Base-by-base conservation (phyloP, 331 rosid genomes). In the Quercus tomentella region DNA sequence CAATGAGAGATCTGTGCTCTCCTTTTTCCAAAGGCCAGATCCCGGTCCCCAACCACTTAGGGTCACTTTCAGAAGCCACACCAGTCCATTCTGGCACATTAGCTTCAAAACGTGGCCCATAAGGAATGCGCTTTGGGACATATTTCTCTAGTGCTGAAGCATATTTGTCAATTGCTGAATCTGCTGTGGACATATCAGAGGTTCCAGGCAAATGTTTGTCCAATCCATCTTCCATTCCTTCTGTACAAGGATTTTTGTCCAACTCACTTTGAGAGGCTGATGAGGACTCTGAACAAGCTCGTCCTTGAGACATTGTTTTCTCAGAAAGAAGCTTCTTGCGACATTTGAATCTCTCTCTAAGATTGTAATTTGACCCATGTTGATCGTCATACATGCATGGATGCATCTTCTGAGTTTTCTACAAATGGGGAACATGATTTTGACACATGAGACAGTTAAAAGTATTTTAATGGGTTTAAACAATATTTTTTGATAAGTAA, bases 341-440 rank as follows among this genome's bases (percentile, higher is more conserved):
- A 75, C 69, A 22, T 65, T 73, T 88, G 74, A 56, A 69, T 80
- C 97, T 91, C 84, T 91, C 90, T 81, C 97, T 87, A 41, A 96
- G 88, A 80, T 90, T 91, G 90, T 96, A 93, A 54, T 55, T 26
- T 4, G 89, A 70, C 75, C 75, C 82, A 55, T 6, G 74, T 3
- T 80, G 82, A 41, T 91, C 90, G 30, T 90, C 94, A 45, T 96
- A 96, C 86, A 96, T 67, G 88, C 81, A 80, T 74, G 99, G 99
- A 82, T 92, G 94, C 97, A 91, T 90, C 92, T 81, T 89, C 81
- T 86, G 89, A 77, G 33, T 87, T 91, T 84, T 67, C 72, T 65
- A 65, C 22, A 65, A 41, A 41, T 41, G 49, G 49, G 49, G 49
- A 41, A 41, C 17, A 15, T 12, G 55, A 43, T 9, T 22, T 22